phyloP scores from a whole-genome alignment of 1,284 basidiomycete species.

The Cutaneotrichosporon mucoides region DNA sequence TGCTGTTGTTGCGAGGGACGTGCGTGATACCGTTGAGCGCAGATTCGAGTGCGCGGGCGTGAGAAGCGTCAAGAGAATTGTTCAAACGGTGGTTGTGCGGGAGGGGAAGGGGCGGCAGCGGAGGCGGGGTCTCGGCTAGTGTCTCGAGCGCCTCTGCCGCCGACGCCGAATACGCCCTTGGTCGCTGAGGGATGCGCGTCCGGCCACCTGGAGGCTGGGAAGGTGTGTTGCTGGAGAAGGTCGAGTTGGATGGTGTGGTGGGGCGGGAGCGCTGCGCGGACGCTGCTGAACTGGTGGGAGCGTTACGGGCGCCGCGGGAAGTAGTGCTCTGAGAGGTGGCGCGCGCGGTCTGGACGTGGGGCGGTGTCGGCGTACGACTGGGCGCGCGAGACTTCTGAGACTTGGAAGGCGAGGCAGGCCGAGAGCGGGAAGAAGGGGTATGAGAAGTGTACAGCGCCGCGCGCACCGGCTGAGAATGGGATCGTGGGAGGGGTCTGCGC shows the following conservation, averaged over 20 bases:
- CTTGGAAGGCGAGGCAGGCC: too few species aligned
- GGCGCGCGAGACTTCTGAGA: too few species aligned
- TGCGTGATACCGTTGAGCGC: background rate
- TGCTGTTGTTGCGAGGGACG: background rate
- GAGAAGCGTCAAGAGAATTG: background rate
- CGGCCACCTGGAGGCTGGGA: background rate
- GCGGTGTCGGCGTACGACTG: too few species aligned
- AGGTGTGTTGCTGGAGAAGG: background rate
- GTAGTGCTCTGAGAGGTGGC: too few species aligned
- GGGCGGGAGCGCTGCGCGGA: background rate
- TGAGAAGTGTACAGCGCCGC: too few species aligned
- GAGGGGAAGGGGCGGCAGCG: background rate
- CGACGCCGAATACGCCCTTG: constrained; percentile 12
- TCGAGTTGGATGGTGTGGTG: background rate
- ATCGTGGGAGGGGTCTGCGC: background rate
- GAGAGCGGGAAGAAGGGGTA: too few species aligned
- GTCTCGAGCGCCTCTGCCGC: constrained; percentile 6
- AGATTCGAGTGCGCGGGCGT: background rate
- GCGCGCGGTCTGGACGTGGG: too few species aligned
- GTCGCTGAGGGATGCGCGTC: constrained; percentile 14
- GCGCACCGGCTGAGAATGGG: background rate
- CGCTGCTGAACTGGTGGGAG: background rate
- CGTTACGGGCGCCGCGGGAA: too few species aligned
- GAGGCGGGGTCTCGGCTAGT: constrained; percentile 5
- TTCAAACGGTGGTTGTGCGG: background rate